Base-by-base conservation (phyloP, 1,284 basidiomycete genomes). In the Moesziomyces parantarcticus region DNA sequence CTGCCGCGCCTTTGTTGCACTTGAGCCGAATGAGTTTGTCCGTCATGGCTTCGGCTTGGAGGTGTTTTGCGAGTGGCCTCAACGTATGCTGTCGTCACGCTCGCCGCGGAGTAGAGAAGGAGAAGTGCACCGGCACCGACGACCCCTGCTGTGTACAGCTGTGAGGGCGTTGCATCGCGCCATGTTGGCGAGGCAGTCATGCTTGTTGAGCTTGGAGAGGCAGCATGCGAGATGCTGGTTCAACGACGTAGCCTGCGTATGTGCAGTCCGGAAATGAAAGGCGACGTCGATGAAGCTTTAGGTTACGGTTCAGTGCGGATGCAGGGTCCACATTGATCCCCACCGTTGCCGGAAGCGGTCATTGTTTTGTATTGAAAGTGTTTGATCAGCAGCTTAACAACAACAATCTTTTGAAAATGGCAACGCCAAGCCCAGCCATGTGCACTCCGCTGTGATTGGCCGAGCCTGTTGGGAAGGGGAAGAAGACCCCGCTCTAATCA, bases 141-240 rank as follows among this genome's bases (percentile, higher is more conserved):
- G 9, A 70, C 42, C 16, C 56, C 57, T 10, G 60, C 58, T 0
- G 67, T 70, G 23, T 63, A 64, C 5, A 70, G 53, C 42, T 70
- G 64, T 16, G 64, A 61, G 20, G 44, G 58, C 21, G n/a, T 61
- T 3, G 64, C 64, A 44, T 67, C 58, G 40, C 58, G 52, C 54
- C 58, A 67, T 14, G 58, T 25, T 21, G 58, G 50, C 13, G 50
- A 22, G 2, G 56, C 41, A 18, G 56, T 41, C 64, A 67, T 67
- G 18, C 11, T 53, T 0, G 1, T 16, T 18, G 16, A 4, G 36
- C 18, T 16, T 2, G 36, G 36, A n/a, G 1, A 7, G 36, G 36
- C 3, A 39, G 36, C 25, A 25, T 42, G 40, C 6, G 29, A 5
- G 41, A 21, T 23, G 43, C 14, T 34, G 44, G 40, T 48, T 18